A percentile compares a stretch with the other conserved stretches of the same genome.
These are phyloP conservation scores for Pleurotus ostreatus DNA, from an alignment of 768 basidiomycete species.

Conservation along the genomic window DNA sequence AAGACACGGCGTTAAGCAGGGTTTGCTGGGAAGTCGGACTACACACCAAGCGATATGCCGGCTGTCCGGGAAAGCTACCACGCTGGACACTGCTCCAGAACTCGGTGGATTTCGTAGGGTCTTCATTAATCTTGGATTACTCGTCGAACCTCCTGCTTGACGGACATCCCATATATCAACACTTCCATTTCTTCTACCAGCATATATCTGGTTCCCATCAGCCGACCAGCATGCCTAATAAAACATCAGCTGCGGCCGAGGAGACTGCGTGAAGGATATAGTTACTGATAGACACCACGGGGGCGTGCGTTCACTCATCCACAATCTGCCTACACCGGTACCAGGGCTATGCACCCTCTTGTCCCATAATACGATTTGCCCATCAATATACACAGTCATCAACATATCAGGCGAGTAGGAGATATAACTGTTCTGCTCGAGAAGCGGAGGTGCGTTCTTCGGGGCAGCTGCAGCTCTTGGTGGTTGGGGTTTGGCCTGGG, in stretches of 20 bases:
- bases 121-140: constrained; percentile 75
- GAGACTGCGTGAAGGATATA: constrained; percentile 11
- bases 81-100: constrained; percentile 88
- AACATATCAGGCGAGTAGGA: constrained; percentile 78
- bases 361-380: constrained; percentile 92
- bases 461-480: constrained; percentile 38
- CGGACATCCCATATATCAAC: constrained; percentile 95
- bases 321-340: constrained; percentile 75
- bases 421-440: constrained; percentile 57
- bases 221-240: constrained; percentile 90
- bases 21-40: not conserved
- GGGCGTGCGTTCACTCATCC: constrained; percentile 89
- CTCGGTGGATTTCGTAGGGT: constrained; percentile 83
- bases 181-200: constrained; percentile 85
- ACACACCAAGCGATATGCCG: constrained; percentile 85
- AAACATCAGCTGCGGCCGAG: not conserved
- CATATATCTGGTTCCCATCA: constrained; percentile 84
- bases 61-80: constrained; percentile 90
- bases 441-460: constrained; percentile 72
- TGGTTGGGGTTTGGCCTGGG: constrained; percentile 9
- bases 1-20: constrained; percentile 8
- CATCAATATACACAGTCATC: constrained; percentile 88
- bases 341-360: constrained; percentile 62
- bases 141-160: constrained; percentile 60
- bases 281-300: constrained; percentile 95